Evolutionary conservation across 2,329 filamentous ascomycete species (phyloP).

Genomic region (Fusarium goolgardi): DNA sequence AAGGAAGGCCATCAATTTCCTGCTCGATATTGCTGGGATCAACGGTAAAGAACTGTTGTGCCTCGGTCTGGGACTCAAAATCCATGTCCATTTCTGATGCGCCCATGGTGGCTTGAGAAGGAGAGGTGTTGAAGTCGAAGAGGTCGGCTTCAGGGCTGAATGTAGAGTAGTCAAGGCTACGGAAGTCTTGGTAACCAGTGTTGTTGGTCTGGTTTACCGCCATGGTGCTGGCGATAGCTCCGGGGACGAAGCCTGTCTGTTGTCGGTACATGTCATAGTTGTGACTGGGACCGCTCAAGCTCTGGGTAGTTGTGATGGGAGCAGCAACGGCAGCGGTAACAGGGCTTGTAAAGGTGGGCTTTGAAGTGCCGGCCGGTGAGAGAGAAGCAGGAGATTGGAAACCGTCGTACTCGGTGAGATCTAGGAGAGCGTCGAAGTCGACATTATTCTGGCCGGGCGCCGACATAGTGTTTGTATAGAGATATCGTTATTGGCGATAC

Average conservation of each 20-base stretch:
- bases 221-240: conserved; percentile 82
- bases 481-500: conserved; percentile 27
- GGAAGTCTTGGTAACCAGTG: conserved; percentile 63
- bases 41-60: conserved; percentile 75
- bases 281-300: conserved; percentile 85
- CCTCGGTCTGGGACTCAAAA: conserved; percentile 59
- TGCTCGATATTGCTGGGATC: conserved; percentile 82
- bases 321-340: conserved; percentile 65
- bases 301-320: conserved; percentile 67
- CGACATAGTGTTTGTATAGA: conserved; percentile 51
- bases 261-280: conserved; percentile 96
- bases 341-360: conserved; percentile 64
- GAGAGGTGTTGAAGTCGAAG: conserved; percentile 78
- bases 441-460: conserved; percentile 59
- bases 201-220: conserved; percentile 76
- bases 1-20: conserved; percentile 56
- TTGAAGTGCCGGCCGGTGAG: conserved; percentile 66
- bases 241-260: conserved; percentile 90
- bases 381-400: conserved; percentile 69
- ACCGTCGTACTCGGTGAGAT: conserved; percentile 72
- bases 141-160: conserved; percentile 72
- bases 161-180: conserved; percentile 64
- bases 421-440: conserved; percentile 68
- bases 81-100: conserved; percentile 75
- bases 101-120: conserved; percentile 69